Conservation (phyloP, 2,329 filamentous ascomycete genomes). For the Ceratocystis colombiana region DNA sequence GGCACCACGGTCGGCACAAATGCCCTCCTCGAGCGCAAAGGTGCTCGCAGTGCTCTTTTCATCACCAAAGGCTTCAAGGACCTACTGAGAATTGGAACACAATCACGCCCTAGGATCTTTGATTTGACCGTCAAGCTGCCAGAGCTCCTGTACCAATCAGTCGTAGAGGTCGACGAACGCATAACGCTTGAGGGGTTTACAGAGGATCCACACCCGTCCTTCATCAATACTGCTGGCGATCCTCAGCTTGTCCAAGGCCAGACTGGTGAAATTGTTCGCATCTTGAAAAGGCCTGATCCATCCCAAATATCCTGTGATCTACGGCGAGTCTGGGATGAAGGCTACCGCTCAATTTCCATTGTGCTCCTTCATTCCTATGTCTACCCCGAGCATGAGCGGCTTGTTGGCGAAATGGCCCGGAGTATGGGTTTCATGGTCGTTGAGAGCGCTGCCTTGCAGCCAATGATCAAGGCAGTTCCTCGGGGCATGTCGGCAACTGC, state of each 20-base stretch:
- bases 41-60: conserved; percentile 76
- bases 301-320: conserved; percentile 46
- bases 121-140: conserved; percentile 80
- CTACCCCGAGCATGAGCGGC: conserved; percentile 72
- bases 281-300: conserved; percentile 51
- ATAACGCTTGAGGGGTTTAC: conserved; percentile 88
- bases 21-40: conserved; percentile 79
- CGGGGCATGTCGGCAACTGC: conserved; percentile 38
- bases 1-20: conserved; percentile 93
- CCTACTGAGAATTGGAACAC: conserved; percentile 80
- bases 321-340: conserved; percentile 49
- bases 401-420: conserved; percentile 63
- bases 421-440: conserved; percentile 52
- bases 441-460: conserved; percentile 33
- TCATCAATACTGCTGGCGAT: conserved; percentile 55
- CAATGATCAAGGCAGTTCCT: conserved; percentile 39
- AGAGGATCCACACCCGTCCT: conserved; percentile 62
- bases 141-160: conserved; percentile 72
- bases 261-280: conserved; percentile 57
- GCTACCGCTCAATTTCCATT: conserved; percentile 73
- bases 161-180: conserved; percentile 83
- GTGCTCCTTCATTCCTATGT: conserved; percentile 90
- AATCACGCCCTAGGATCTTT: conserved; percentile 81
- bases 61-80: conserved; percentile 83
- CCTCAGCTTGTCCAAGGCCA: conserved; percentile 57